Percentiles rank a stretch among this genome's conserved stretches.
These are phyloP conservation scores for Flaveria sonorensis DNA, from an alignment of 129 eudicot species.

Conservation along the genomic window DNA sequence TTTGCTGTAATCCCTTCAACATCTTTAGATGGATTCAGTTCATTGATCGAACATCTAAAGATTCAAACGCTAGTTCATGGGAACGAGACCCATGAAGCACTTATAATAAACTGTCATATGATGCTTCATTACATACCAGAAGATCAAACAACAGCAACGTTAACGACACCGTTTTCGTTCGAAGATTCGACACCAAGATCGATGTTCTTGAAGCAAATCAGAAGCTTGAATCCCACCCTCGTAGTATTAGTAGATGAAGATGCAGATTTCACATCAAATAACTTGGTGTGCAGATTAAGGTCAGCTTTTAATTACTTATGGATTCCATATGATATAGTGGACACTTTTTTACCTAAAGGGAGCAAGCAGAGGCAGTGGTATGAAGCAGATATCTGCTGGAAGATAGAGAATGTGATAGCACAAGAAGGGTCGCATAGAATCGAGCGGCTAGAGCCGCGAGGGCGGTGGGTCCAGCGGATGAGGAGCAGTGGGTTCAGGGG, in stretches of 20 bases:
- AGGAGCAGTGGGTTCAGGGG: conserved; percentile 57
- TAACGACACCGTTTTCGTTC: conserved; percentile 29
- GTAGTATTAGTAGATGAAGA: conserved; percentile 86
- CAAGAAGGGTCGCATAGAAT: conserved; percentile 74
- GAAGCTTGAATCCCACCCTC: conserved; percentile 60
- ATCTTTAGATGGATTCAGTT: conserved; percentile 60
- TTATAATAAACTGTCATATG: conserved; percentile 89
- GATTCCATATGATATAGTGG: conserved; percentile 88
- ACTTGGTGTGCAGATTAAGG: conserved; percentile 60
- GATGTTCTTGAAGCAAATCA: conserved; percentile 60
- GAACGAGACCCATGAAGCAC: conserved; percentile 45
- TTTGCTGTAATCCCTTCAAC: conserved; percentile 65
- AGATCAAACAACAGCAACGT: conserved; percentile 51
- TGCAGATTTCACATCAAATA: conserved; percentile 74
- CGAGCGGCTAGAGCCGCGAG: conserved; percentile 76
- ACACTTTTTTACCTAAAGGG: conserved; percentile 77
- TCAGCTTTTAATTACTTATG: conserved; percentile 85
- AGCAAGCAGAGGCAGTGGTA: conserved; percentile 89
- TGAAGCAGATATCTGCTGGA: conserved; percentile 86
- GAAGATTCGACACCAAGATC: conserved; percentile 43
- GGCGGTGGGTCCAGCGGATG: conserved; percentile 79
- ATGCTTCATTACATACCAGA: conserved; percentile 85
- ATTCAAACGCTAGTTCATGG: conserved; percentile 44
- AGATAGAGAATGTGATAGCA: conserved; percentile 82
- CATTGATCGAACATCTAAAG: conserved; percentile 60